Base-by-base conservation (phyloP, 2,329 filamentous ascomycete species). In the Alternaria brassicae region DNA sequence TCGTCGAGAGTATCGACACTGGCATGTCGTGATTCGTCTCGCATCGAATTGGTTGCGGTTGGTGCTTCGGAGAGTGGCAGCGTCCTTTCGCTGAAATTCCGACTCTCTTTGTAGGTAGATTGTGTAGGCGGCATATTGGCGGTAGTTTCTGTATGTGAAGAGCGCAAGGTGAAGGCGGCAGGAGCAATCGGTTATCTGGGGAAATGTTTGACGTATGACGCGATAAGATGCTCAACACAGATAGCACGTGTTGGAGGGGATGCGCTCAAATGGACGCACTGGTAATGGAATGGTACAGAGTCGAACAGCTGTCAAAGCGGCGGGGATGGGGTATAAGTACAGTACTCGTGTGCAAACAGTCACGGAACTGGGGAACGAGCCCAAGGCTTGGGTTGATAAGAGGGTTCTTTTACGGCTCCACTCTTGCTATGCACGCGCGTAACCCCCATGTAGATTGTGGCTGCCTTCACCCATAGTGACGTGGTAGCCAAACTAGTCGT, bases 401-500 rank as follows among this genome's bases (percentile, higher is more conserved):
- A 58, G 55, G 42, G 56, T 53, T 53, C 47, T 50, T 56, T 57
- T 47, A 37, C 49, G 62, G 65, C 53, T 65, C 71, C 69, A 70
- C 67, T 50, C n/a, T 54, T 47, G 58, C 66, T 67, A 68, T 68
- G 72, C 69, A 72, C 66, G 68, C 66, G 67, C 68, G 65, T 69
- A 64, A 55, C 58, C 66, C 56, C 68, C 60, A 59, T 65, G 58
- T 53, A 59, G 58, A 45, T 40, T 68, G 66, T 68, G 68, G 69
- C 65, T 67, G 61, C 44, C 58, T 64, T 61, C 30, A 60, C 45
- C 67, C 67, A 68, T 71, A 62, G 70, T 75, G 72, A 77, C 72
- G 73, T 75, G 73, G 68, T 74, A 72, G 66, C 70, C 67, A 71
- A 70, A 71, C 69, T 64, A 39, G 45, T 44, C 62, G 67, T 74